A percentile compares a stretch with the other conserved stretches of the same genome.
phyloP scores from a whole-genome alignment of 2,329 filamentous ascomycete genomes.

The Aspergillus tamarii region DNA sequence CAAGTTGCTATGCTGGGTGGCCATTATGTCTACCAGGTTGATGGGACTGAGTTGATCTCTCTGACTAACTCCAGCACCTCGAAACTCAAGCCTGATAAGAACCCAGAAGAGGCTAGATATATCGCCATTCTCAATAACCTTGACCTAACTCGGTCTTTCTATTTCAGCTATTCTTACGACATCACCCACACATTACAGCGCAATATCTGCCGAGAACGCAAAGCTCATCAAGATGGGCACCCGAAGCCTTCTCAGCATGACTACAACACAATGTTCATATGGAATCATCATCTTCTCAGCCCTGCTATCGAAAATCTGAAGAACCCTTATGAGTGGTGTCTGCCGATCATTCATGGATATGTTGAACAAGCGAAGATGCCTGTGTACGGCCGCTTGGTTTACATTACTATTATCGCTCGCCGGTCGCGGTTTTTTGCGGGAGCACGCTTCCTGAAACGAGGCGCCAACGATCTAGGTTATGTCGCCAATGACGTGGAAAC shows the following conservation, averaged over 20 bases:
- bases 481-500: conserved; percentile 99
- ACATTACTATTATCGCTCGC: conserved; percentile 91
- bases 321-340: conserved; percentile 91
- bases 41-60: conserved; percentile 88
- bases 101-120: conserved; percentile 87
- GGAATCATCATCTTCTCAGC: conserved; percentile 87
- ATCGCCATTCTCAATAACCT: conserved; percentile 87
- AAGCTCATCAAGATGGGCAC: conserved; percentile 67
- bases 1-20: conserved; percentile 96
- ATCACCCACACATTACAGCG: conserved; percentile 89
- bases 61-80: conserved; percentile 71
- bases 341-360: conserved; percentile 93
- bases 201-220: conserved; percentile 82
- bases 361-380: conserved; percentile 86
- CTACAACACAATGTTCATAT: conserved; percentile 95
- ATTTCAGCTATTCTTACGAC: conserved; percentile 98
- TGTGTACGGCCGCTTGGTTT: conserved; percentile 84
- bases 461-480: conserved; percentile 90
- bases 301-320: conserved; percentile 72
- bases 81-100: conserved; percentile 76
- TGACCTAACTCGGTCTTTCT: conserved; percentile 88
- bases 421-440: conserved; percentile 93
- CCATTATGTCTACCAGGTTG: conserved; percentile 93
- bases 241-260: conserved; percentile 71
- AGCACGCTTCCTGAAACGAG: conserved; percentile 89